Conservation (phyloP, 495 filamentous ascomycete species). For the Acidiella bohemica region DNA sequence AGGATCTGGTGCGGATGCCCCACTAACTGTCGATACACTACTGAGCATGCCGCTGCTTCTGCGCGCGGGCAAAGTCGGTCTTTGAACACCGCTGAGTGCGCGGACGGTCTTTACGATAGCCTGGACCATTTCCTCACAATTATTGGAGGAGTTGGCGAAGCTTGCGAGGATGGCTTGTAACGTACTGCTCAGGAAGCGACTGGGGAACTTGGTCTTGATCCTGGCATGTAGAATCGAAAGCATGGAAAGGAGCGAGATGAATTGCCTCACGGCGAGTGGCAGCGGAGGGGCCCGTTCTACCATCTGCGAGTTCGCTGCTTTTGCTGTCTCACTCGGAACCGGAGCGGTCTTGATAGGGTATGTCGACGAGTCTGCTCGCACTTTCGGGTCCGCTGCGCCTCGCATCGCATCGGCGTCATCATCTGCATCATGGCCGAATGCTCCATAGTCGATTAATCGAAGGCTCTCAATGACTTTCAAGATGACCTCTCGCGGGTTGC, state of each 20-base stretch:
- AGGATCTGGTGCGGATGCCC: slow-evolving; percentile 53
- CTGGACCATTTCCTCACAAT: slow-evolving; percentile 52
- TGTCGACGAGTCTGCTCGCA: slow-evolving; percentile 17
- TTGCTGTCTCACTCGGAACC: slow-evolving; percentile 9
- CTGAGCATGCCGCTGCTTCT: slow-evolving; percentile 35
- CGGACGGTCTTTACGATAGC: slow-evolving; percentile 64
- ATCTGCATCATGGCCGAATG: too few species aligned
- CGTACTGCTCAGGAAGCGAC: slow-evolving; percentile 82
- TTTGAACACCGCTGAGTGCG: slow-evolving; percentile 54
- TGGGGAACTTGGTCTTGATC: slow-evolving; percentile 82
- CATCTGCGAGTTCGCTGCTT: slow-evolving; percentile 12
- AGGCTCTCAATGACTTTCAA: slow-evolving; percentile 72
- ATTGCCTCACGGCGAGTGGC: slow-evolving; percentile 36
- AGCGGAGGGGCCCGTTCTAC: slow-evolving; percentile 19
- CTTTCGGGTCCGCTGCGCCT: slow-evolving; percentile 11
- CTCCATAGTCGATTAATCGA: slow-evolving; percentile 38
- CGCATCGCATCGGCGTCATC: slow-evolving; percentile 30
- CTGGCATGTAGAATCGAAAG: slow-evolving; percentile 74
- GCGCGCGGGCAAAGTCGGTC: slow-evolving; percentile 62
- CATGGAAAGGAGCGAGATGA: slow-evolving; percentile 65
- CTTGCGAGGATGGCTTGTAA: slow-evolving; percentile 61
- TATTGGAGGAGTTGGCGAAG: slow-evolving; percentile 37
- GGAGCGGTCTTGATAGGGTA: slow-evolving; percentile 20
- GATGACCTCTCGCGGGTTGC: slow-evolving; percentile 89
- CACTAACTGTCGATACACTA: neutral